Evolutionary conservation across 148 eudicot species (phyloP).

Genomic region (Heliosperma pusillum): DNA sequence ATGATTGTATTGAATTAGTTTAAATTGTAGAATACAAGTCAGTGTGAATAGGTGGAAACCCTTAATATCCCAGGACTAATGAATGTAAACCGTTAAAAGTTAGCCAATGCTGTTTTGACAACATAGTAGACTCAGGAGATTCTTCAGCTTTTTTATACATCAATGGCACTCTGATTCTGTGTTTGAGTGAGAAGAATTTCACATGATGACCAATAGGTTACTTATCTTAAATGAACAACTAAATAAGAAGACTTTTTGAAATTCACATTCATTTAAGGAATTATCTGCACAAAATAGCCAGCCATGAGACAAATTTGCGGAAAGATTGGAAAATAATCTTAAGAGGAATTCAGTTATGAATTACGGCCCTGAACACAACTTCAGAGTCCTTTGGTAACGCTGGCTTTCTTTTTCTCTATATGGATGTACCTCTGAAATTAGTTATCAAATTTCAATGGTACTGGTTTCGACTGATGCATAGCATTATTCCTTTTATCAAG

Average conservation of each 20-base stretch:
- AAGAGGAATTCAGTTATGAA: background rate
- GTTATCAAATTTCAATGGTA: background rate
- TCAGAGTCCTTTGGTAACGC: background rate
- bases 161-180: background rate
- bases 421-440: background rate
- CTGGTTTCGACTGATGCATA: background rate
- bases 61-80: background rate
- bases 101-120: background rate
- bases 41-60: background rate
- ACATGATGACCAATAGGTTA: background rate
- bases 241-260: background rate
- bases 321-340: background rate
- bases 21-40: background rate
- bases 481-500: background rate
- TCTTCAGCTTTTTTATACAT: background rate
- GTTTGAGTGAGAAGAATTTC: conserved; percentile 1
- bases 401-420: background rate
- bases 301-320: background rate
- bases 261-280: background rate
- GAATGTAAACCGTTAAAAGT: background rate
- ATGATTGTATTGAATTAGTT: conserved; percentile 1
- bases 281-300: background rate
- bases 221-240: background rate
- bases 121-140: background rate
- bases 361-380: background rate